A percentile compares a stretch with the other conserved stretches of the same genome.
phyloP scores from a whole-genome alignment of 139 green algal genomes.

The Marvania coccoides region DNA sequence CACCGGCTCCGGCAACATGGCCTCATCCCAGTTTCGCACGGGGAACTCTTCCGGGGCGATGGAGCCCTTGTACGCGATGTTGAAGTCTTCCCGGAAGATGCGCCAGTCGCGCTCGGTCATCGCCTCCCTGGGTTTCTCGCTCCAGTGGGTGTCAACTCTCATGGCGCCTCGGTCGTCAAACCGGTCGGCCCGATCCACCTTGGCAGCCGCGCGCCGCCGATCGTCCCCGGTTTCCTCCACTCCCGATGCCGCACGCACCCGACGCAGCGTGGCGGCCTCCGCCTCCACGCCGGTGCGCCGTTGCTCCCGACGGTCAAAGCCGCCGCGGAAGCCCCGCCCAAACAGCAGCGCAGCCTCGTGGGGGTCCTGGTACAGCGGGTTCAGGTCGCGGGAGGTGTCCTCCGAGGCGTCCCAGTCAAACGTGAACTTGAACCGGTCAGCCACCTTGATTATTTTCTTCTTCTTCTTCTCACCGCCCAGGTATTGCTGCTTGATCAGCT shows the following conservation, averaged over 20 bases:
- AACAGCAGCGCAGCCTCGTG: constrained; percentile 89
- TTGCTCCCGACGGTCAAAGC: constrained; percentile 90
- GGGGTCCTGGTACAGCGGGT: constrained; percentile 84
- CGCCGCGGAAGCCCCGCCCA: constrained; percentile 83
- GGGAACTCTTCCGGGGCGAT: constrained; percentile 34
- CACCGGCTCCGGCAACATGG: constrained; percentile 51
- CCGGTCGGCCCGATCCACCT: constrained; percentile 46
- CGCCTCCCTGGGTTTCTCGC: constrained; percentile 73
- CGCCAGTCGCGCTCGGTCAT: constrained; percentile 98
- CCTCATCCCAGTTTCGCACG: constrained; percentile 79
- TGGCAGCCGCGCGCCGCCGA: constrained; percentile 41
- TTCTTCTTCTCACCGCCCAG: constrained; percentile 43
- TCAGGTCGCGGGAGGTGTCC: constrained; percentile 88
- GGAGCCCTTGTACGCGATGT: constrained; percentile 82
- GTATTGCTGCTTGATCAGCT: constrained; percentile 90
- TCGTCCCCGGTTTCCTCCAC: constrained; percentile 49
- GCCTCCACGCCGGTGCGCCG: constrained; percentile 70
- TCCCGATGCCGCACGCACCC: constrained; percentile 10
- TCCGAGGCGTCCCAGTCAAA: constrained; percentile 96
- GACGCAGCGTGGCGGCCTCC: constrained; percentile 50
- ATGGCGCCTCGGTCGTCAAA: constrained; percentile 66
- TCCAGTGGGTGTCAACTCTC: constrained; percentile 70
- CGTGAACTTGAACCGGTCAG: constrained; percentile 90
- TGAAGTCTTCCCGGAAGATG: constrained; percentile 99
- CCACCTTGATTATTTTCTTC: constrained; percentile 57